Evolutionary conservation across 1,139 yeast species (phyloP), one percentile per base, ranked within the genome.

Genomic region (Hanseniaspora uvarum): DNA sequence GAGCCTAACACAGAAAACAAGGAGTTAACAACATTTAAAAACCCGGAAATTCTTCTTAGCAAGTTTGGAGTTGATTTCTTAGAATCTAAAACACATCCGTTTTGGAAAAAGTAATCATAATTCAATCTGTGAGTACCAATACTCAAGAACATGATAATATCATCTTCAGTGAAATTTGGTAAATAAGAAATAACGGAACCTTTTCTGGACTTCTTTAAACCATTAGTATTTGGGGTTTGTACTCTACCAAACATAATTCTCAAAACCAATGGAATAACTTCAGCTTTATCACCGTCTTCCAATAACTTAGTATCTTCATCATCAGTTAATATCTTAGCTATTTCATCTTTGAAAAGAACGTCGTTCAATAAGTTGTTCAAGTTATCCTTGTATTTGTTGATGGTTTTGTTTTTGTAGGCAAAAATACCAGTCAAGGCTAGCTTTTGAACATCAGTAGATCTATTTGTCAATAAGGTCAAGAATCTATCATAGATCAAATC

Each of bases 221-320:
- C 87, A 65, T 83, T 79, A 1, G 73, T 69, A 31, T 67, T 69
- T 33, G 72, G 68, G 4, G 76, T 72, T 68, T 86, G 95, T 10
- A 88, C 87, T 59, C 94, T 75, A 5, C 98, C 98, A 67, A 83
- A 92, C 36, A 94, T 70, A 28, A 94, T 83, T 58, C 96, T 72
- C 48, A 89, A 68, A 5, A 88, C 76, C 46, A 86, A 65, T 1
- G 94, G 94, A 77, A 88, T 77, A 5, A 92, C 73, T 0, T 59
- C 66, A 1, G 67, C 70, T 21, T 76, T 71, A 63, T 89, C 96
- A 7, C 72, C 73, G 14, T 72, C 73, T 59, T 84, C 88, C 52
- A 88, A 73, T 2, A 70, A 68, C 3, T 78, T 70, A 8, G 74
- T 74, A n/a, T 76, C 72, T n/a, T 75, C 79, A 47, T 72, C 70